Base-by-base conservation (phyloP, 495 filamentous ascomycete genomes). In the Penicillium ochrochloron region DNA sequence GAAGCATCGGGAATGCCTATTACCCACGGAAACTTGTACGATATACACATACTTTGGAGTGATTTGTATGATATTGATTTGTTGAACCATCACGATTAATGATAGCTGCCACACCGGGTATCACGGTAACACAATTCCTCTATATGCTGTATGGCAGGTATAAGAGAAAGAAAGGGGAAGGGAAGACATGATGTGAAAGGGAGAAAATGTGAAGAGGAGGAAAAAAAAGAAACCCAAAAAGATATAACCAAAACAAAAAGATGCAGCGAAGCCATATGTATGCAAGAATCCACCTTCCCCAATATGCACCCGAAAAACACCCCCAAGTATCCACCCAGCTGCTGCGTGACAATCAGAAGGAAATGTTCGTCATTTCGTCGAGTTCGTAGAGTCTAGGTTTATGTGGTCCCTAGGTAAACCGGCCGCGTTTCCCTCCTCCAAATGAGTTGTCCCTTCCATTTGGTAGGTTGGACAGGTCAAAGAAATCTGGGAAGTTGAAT, bases 401-500 rank as follows among this genome's bases (percentile, higher is more conserved):
- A 11, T 2, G 35, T 2, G 14, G 21, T 39, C 14, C 34, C 54
- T 74, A 94, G 63, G 81, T 81, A 71, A 90, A 89, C 65, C 91
- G 83, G 54, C 86, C 87, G 61, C 92, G 81, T 81, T 96, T 96
- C 29, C 86, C 84, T 25, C 87, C 84, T 35, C 87, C 88, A 72
- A 84, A 84, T 59, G 83, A 74, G 67, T 94, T 75, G 67, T 94
- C 92, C 64, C 87, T 86, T 14, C 83, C 82, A 63, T 89, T 85
- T 27, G 85, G 82, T 41, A 91, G 65, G 44, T 83, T 85, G 7
- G 86, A 86, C n/a, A 97, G 74, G 65, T 95, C 92, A 66, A 96
- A 96, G 63, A 93, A 89, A 61, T 97, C 93, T 3, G 85, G 84
- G 41, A 93, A 84, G 46, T 90, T 86, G 62, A 90, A 80, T 67